Evolutionary conservation across 2,329 filamentous ascomycete genomes (phyloP), one percentile per base, ranked within the genome.

Genomic region (Fusarium sp.): DNA sequence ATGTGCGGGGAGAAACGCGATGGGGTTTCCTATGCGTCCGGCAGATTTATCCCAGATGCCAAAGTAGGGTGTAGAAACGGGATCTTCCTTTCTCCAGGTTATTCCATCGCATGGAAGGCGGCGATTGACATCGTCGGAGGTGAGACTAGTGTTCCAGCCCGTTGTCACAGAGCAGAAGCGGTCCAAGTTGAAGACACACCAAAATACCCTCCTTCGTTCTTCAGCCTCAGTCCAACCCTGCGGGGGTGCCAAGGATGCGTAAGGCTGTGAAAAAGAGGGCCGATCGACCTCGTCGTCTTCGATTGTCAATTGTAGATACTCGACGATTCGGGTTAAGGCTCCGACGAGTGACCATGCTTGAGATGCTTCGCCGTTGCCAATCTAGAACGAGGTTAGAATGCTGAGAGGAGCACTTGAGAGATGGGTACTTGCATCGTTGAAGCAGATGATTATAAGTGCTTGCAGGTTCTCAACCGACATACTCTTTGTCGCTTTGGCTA

Each of bases 21-120:
- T 79, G 0, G 78, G 77, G 9, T 81, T 82, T 1, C 81, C 82
- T 7, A 83, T 80, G 2, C 76, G 76, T 0, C 75, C 81, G 0
- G 79, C 77, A 1, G 81, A 80, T 37, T 80, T 79, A 60, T 85
- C 83, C 79, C 82, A 83, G 34, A 85, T 84, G 16, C 83, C 82
- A 20, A 85, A 84, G 61, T 80, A 85, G 0, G 84, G 83, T 0
- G 84, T 84, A 3, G 68, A 73, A 0, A 84, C 81, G 2, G 80
- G 71, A 38, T 83, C 77, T 38, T 82, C 79, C 18, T 81, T 81
- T 16, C 79, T 74, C 84, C 84, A 85, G 22, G 80, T 72, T 5
- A 77, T 79, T 1, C 84, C 83, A 57, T 85, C 83, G 54, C 79
- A 80, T 5, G 83, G 83, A 1, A 84, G 76, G n/a, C 82, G 77